Percentiles rank a stretch among this genome's conserved stretches.
phyloP scores from a whole-genome alignment of 2,329 filamentous ascomycete genomes.

The Colletotrichum aenigma region DNA sequence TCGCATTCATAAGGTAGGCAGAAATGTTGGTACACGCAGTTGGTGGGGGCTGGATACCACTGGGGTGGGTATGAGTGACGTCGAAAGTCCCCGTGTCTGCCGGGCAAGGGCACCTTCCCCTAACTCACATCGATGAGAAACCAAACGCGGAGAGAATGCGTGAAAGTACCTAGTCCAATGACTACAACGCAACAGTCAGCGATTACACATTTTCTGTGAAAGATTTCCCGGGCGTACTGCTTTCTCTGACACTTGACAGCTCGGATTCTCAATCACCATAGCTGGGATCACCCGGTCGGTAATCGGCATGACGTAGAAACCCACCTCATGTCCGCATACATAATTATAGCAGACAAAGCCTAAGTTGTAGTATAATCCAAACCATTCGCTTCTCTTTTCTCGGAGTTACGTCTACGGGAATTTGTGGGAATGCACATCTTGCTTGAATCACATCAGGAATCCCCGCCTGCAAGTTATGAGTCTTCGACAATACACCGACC shows the following conservation, averaged over 20 bases:
- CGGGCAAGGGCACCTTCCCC: neutral
- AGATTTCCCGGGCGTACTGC: neutral
- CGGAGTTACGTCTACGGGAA: neutral
- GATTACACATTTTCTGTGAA: rapidly evolving
- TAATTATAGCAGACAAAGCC: neutral
- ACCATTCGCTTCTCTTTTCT: neutral
- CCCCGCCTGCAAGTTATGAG: neutral
- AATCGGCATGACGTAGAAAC: neutral
- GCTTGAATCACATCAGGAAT: neutral
- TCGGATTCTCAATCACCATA: neutral
- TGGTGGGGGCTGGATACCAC: neutral
- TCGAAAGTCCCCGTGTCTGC: neutral
- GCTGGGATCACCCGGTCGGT: neutral
- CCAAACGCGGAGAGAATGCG: neutral
- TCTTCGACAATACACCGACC: neutral
- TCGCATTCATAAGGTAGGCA: neutral
- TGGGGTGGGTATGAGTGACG: neutral
- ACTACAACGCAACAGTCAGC: neutral
- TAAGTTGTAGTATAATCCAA: neutral
- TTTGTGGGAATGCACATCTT: neutral
- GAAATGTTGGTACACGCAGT: neutral
- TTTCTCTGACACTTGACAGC: neutral
- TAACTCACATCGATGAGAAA: neutral
- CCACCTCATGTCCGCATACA: neutral
- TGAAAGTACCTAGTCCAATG: rapidly evolving